Conservation (phyloP, 208 protist species). For the Endotrypanum monterogeii region DNA sequence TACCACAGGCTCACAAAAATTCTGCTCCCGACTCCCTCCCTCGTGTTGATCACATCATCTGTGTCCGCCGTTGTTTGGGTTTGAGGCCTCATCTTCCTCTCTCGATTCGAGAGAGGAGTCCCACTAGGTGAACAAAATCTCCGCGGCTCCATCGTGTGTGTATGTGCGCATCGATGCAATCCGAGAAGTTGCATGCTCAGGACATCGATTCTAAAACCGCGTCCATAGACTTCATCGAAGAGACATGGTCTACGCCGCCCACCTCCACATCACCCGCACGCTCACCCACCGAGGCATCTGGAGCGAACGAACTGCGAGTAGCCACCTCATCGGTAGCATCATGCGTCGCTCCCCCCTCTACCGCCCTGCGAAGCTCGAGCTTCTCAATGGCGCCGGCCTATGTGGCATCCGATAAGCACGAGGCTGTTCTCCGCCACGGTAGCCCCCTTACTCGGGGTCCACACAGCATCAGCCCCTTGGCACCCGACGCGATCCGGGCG, state of each 20-base stretch:
- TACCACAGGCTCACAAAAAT: no score
- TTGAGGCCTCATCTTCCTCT: no score
- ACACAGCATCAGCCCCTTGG: conserved; percentile 39
- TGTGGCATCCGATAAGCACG: neutral
- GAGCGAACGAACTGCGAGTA: neutral
- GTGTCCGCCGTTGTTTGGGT: no score
- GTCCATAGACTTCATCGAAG: neutral
- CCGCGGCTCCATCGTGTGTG: no score
- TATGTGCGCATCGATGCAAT: neutral
- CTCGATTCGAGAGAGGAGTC: no score
- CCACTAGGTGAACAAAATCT: no score
- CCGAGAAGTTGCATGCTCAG: neutral
- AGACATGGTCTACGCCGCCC: neutral
- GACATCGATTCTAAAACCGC: neutral
- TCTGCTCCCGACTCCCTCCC: no score
- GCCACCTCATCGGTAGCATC: neutral
- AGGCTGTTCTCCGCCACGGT: conserved; percentile 20
- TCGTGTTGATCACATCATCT: no score
- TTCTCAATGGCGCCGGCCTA: no score
- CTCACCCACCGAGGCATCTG: neutral
- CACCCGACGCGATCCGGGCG: conserved; percentile 28
- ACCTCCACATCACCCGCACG: neutral
- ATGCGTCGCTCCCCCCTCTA: neutral
- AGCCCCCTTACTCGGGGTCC: conserved; percentile 31
- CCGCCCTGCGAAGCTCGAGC: neutral